phyloP scores from a whole-genome alignment of 2,329 filamentous ascomycete genomes.

The Blastomyces percursus region DNA sequence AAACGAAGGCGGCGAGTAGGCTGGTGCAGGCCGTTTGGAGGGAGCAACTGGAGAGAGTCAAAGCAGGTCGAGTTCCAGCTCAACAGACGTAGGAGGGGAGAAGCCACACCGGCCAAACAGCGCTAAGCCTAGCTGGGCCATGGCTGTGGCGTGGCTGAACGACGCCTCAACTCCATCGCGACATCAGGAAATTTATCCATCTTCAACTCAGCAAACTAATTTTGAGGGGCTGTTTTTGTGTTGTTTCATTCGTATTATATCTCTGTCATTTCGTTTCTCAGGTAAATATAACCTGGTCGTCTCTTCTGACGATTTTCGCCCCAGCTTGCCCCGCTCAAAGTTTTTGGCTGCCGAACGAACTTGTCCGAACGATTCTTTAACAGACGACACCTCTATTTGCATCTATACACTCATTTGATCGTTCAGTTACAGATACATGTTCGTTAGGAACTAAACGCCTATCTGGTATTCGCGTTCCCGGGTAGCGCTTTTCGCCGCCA shows the following conservation, averaged over 20 bases:
- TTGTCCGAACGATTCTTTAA: neutral
- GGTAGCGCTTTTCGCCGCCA: neutral
- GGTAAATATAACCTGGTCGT: neutral
- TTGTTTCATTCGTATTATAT: neutral
- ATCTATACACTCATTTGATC: neutral
- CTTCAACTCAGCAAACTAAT: neutral
- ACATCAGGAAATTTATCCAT: neutral
- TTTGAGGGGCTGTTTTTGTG: neutral
- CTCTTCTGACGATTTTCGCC: neutral
- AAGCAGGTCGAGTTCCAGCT: conserved; percentile 2
- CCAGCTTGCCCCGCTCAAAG: neutral
- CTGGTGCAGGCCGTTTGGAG: neutral
- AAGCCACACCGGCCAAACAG: neutral
- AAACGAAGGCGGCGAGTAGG: neutral
- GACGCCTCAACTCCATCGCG: neutral
- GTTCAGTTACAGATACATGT: neutral
- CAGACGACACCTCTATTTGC: neutral
- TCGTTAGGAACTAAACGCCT: neutral
- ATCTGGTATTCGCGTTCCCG: neutral
- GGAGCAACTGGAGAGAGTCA: neutral
- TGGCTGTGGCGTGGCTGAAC: neutral
- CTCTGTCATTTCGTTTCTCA: neutral
- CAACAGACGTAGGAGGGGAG: neutral
- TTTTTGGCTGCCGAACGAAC: neutral
- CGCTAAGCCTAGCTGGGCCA: neutral